Conservation (phyloP, 1,284 basidiomycete species). For the Fomes fomentarius region DNA sequence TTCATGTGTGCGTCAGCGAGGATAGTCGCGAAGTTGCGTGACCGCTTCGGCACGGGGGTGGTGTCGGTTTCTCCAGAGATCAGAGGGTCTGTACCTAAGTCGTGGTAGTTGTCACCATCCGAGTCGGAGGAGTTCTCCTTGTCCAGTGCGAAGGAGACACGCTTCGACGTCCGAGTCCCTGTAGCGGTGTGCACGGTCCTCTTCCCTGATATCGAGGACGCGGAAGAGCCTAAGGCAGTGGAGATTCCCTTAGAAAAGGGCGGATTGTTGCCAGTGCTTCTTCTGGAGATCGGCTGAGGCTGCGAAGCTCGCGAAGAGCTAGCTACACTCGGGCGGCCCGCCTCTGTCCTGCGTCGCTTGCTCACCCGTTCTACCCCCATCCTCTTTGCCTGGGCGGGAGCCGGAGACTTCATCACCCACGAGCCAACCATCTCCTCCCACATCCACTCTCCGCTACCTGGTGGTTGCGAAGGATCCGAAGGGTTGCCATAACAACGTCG, state of each 20-base stretch:
- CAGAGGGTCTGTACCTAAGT: slow-evolving; percentile 1
- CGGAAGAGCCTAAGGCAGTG: no score
- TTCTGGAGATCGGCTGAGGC: neutral
- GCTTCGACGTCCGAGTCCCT: no score
- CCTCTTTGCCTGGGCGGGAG: slow-evolving; percentile 15
- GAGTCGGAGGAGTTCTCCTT: slow-evolving; percentile 14
- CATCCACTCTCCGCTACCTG: slow-evolving; percentile 37
- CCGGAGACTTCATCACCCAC: slow-evolving; percentile 43
- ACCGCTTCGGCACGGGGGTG: slow-evolving; percentile 6
- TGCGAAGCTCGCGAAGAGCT: neutral
- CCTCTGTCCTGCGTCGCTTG: slow-evolving; percentile 8
- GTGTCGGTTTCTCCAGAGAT: neutral
- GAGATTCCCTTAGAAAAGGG: no score
- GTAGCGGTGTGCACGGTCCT: no score
- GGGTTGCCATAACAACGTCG: slow-evolving; percentile 40
- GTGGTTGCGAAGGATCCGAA: slow-evolving; percentile 4
- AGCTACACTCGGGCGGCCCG: no score
- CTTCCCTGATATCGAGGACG: no score
- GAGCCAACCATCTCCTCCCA: slow-evolving; percentile 49
- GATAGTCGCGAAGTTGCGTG: slow-evolving; percentile 43
- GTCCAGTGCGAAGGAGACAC: slow-evolving; percentile 3
- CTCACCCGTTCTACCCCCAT: neutral
- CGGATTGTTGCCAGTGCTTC: no score
- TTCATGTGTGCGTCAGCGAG: slow-evolving; percentile 48
- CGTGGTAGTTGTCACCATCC: slow-evolving; percentile 9